phyloP scores from a whole-genome alignment of 257 asterid genomes.

The Ilex aquifolium region DNA sequence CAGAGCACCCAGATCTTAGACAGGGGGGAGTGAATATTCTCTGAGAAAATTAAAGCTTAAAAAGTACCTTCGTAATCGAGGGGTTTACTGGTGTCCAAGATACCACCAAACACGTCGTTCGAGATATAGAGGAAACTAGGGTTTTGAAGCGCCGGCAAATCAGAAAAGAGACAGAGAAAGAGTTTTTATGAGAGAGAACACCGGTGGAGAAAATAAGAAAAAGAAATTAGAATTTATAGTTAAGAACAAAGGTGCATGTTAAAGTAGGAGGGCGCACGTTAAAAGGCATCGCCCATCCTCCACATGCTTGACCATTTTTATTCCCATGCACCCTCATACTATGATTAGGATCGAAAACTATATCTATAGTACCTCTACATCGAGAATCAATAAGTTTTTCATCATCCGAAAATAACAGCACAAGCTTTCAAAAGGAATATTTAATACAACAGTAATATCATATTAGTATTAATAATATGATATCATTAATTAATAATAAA shows the following conservation, averaged over 20 bases:
- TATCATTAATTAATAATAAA: no score
- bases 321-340: slow-evolving; percentile 18
- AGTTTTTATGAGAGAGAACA: slow-evolving; percentile 4
- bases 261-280: slow-evolving; percentile 26
- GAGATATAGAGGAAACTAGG: slow-evolving; percentile 17
- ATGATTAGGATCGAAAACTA: no score
- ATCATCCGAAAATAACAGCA: no score
- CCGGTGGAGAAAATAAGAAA: slow-evolving; percentile 18
- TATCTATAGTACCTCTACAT: no score
- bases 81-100: background rate
- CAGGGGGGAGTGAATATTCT: background rate
- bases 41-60: slow-evolving; percentile 6
- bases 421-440: no score
- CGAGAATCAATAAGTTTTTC: no score
- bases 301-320: slow-evolving; percentile 23
- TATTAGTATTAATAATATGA: no score
- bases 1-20: no score
- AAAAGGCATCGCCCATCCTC: slow-evolving; percentile 18
- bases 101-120: slow-evolving; percentile 13
- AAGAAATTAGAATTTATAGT: slow-evolving; percentile 4
- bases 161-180: background rate
- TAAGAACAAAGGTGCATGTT: slow-evolving; percentile 28
- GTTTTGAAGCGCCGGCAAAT: slow-evolving; percentile 28
- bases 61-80: slow-evolving; percentile 13
- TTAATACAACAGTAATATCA: no score